Conservation (phyloP, 140 eudicot species). For the Cichorium intybus region DNA sequence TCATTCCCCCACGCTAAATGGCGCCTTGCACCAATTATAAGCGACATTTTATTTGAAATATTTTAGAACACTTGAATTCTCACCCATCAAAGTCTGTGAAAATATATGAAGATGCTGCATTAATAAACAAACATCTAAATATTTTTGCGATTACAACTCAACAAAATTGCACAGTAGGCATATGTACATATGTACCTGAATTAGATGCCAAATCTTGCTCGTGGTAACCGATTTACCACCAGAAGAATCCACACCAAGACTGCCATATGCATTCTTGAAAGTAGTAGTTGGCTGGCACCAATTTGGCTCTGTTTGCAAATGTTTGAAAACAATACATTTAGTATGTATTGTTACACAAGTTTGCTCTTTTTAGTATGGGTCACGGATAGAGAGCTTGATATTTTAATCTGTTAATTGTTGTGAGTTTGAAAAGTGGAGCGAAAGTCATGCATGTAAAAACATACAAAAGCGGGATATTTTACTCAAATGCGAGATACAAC, state of each 20-base stretch:
- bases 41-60: conserved; percentile 65
- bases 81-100: conserved; percentile 73
- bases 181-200: conserved; percentile 75
- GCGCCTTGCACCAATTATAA: conserved; percentile 82
- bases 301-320: no score
- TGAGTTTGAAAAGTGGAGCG: background rate
- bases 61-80: conserved; percentile 53
- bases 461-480: background rate
- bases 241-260: conserved; percentile 62
- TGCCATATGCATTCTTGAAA: conserved; percentile 76
- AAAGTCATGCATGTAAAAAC: background rate
- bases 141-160: background rate
- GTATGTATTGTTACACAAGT: no score
- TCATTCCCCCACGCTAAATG: conserved; percentile 97
- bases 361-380: background rate
- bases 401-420: background rate
- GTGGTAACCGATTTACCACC: conserved; percentile 89
- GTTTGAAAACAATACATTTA: no score
- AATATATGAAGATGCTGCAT: conserved; percentile 3
- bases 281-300: conserved; percentile 91
- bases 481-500: background rate
- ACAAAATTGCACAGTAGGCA: conserved; percentile 9
- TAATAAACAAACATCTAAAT: background rate
- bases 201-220: conserved; percentile 88
- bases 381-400: background rate